Evolutionary conservation across 805 yeast genomes (phyloP).

Genomic region (Clavispora fructus): DNA sequence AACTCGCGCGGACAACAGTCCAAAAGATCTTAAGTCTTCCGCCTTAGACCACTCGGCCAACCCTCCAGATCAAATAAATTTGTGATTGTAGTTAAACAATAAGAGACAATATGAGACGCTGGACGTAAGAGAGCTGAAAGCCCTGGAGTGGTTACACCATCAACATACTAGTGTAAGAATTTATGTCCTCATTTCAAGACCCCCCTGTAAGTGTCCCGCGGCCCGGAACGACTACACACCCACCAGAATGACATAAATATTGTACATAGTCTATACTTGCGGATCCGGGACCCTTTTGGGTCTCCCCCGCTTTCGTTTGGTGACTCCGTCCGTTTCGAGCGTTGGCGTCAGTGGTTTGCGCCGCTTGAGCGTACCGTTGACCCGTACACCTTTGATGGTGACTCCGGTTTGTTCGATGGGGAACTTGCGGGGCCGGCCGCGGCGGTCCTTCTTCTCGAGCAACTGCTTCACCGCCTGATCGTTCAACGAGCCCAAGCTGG

Average conservation of each 20-base stretch:
- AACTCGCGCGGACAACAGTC: conserved; percentile 49
- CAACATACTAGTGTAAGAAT: too few species aligned
- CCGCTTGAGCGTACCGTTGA: conserved; percentile 27
- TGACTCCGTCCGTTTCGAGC: background rate
- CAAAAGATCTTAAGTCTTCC: conserved; percentile 48
- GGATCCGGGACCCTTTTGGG: conserved; percentile 5
- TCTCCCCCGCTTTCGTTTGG: conserved; percentile 9
- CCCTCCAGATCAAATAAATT: conserved; percentile 29
- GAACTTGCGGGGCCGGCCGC: conserved; percentile 49
- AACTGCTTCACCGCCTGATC: conserved; percentile 20
- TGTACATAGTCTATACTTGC: background rate
- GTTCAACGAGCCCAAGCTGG: conserved; percentile 7
- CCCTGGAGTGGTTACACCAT: too few species aligned
- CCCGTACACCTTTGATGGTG: conserved; percentile 39
- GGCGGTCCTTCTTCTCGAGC: conserved; percentile 35
- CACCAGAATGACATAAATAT: background rate
- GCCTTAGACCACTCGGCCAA: conserved; percentile 52
- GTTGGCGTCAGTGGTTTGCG: conserved; percentile 2
- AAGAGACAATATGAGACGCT: too few species aligned
- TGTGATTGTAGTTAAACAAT: background rate
- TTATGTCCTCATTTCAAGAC: too few species aligned
- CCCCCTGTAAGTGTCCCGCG: too few species aligned
- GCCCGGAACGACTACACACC: background rate
- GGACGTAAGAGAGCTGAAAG: too few species aligned
- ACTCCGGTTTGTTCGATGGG: conserved; percentile 43